Evolutionary conservation across 2,329 filamentous ascomycete species (phyloP).

Genomic region (Pyrenochaeta sp.): DNA sequence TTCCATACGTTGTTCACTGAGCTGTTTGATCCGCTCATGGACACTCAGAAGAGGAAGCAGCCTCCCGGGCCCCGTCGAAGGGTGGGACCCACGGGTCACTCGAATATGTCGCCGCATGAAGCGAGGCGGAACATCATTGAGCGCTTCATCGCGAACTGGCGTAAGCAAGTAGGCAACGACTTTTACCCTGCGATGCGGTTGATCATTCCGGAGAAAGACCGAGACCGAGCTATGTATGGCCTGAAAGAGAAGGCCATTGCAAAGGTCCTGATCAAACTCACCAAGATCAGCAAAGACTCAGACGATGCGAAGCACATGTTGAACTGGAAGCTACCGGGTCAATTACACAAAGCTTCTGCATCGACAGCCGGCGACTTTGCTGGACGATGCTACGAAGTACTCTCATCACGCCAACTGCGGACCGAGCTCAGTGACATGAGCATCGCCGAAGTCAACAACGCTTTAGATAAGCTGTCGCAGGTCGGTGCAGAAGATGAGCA

Average conservation of each 20-base stretch:
- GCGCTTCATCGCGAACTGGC: conserved; percentile 86
- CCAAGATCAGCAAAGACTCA: conserved; percentile 90
- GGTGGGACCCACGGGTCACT: conserved; percentile 66
- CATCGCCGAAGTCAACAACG: conserved; percentile 87
- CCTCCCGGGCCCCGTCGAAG: conserved; percentile 66
- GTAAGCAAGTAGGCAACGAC: conserved; percentile 86
- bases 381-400: conserved; percentile 83
- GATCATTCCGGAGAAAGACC: conserved; percentile 91
- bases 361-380: conserved; percentile 88
- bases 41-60: conserved; percentile 77
- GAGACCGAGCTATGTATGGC: conserved; percentile 90
- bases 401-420: conserved; percentile 83
- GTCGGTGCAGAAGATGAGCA: conserved; percentile 86
- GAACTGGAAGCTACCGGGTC: conserved; percentile 90
- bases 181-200: conserved; percentile 92
- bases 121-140: conserved; percentile 82
- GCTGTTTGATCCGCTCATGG: conserved; percentile 82
- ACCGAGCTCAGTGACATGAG: conserved; percentile 79
- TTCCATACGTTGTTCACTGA: conserved; percentile 81
- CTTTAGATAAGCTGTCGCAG: conserved; percentile 79
- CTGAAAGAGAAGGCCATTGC: conserved; percentile 92
- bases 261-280: conserved; percentile 87
- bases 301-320: conserved; percentile 86
- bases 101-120: conserved; percentile 75
- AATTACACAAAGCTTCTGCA: conserved; percentile 52